Percentiles rank a stretch among this genome's conserved stretches.
These are phyloP conservation scores for Saccharomyces eubayanus DNA, from an alignment of 805 yeast genomes.

Conservation along the genomic window DNA sequence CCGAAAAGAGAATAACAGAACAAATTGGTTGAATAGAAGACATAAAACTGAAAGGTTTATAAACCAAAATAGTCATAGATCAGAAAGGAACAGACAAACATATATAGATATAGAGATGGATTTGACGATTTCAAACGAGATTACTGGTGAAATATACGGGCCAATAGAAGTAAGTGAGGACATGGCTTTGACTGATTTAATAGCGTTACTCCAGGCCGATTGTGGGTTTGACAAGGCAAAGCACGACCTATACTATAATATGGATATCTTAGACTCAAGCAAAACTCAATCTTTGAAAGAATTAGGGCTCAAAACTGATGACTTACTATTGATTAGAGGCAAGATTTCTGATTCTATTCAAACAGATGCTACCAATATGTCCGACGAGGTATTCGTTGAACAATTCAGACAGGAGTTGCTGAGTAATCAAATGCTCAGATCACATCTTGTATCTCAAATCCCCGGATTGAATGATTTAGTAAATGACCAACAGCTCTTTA, in stretches of 20 bases:
- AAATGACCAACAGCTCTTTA: conserved; percentile 43
- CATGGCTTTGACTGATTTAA: conserved; percentile 56
- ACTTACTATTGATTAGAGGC: conserved; percentile 41
- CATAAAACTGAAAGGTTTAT: neutral
- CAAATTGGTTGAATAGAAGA: neutral
- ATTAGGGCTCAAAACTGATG: conserved; percentile 48
- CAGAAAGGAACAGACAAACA: neutral
- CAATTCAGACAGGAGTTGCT: conserved; percentile 41
- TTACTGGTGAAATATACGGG: conserved; percentile 40
- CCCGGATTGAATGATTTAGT: conserved; percentile 44
- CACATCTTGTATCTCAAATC: conserved; percentile 31
- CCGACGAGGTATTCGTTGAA: conserved; percentile 34
- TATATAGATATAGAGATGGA: conserved; percentile 33
- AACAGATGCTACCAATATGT: conserved; percentile 1
- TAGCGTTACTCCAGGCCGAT: conserved; percentile 67
- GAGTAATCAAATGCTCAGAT: conserved; percentile 34
- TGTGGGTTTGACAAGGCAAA: conserved; percentile 40
- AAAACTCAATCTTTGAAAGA: conserved; percentile 35
- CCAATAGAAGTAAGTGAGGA: conserved; percentile 57
- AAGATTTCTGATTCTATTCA: conserved; percentile 7
- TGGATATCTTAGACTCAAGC: conserved; percentile 30
- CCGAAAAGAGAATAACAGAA: neutral
- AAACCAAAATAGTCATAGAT: neutral
- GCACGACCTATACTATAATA: conserved; percentile 45
- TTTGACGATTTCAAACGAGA: conserved; percentile 42